A percentile compares a stretch with the other conserved stretches of the same genome.
phyloP scores from a whole-genome alignment of 306 rosid genomes.

The Medicago lupulina region DNA sequence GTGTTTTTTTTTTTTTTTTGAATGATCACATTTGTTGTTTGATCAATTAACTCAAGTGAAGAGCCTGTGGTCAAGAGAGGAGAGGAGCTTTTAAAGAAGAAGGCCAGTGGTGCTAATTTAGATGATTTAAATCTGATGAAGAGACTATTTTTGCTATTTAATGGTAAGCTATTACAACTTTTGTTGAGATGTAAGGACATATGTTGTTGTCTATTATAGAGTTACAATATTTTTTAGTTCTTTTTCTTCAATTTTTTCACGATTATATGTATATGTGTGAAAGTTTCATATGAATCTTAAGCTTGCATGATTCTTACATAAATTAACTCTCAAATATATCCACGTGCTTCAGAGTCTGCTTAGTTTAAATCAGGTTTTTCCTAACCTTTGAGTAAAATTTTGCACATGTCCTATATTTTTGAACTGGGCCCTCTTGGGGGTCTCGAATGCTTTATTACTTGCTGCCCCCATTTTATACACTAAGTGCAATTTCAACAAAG shows the following conservation, averaged over 20 bases:
- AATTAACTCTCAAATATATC: conserved; percentile 14
- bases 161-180: conserved; percentile 62
- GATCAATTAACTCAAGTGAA: conserved; percentile 74
- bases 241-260: conserved; percentile 29
- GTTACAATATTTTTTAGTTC: conserved; percentile 18
- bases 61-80: conserved; percentile 90
- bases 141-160: conserved; percentile 75
- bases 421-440: conserved; percentile 25
- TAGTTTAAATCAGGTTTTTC: conserved; percentile 15
- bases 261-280: conserved; percentile 19
- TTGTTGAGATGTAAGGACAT: conserved; percentile 26
- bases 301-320: conserved; percentile 25
- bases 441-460: conserved; percentile 17
- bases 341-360: conserved; percentile 26
- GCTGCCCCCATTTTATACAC: conserved; percentile 3
- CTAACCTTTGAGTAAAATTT: conserved; percentile 15
- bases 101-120: conserved; percentile 77
- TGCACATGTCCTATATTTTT: conserved; percentile 17
- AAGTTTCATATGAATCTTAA: conserved; percentile 26
- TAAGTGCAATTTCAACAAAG: conserved; percentile 1
- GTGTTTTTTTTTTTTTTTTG: conserved; percentile 43
- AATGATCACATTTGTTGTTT: conserved; percentile 45
- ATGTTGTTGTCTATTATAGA: conserved; percentile 5
- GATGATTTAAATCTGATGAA: conserved; percentile 79
- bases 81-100: conserved; percentile 96